Percentiles rank a stretch among this genome's conserved stretches.
These are phyloP conservation scores for Trichoderma sp. DNA, from an alignment of 2,329 filamentous ascomycete species.

Conservation along the genomic window DNA sequence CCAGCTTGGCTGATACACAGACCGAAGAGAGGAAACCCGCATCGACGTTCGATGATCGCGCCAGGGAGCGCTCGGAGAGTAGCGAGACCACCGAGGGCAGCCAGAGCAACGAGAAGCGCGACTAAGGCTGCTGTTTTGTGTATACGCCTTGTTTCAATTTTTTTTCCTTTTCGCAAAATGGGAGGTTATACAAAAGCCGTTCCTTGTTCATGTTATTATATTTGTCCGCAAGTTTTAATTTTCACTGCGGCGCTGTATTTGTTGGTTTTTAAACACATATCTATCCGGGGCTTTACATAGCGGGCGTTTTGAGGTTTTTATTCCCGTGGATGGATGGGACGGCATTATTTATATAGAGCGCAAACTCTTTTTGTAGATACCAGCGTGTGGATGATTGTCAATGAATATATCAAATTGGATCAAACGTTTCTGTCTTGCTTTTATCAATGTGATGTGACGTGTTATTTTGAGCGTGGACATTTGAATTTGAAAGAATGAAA, in stretches of 20 bases:
- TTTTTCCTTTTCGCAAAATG: background rate
- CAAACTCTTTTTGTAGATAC: constrained; percentile 9
- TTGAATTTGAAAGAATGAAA: background rate
- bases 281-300: constrained; percentile 10
- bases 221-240: background rate
- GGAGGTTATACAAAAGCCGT: constrained; percentile 10
- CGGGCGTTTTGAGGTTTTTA: constrained; percentile 22
- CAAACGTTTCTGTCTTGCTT: background rate
- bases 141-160: background rate
- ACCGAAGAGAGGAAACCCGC: constrained; percentile 26
- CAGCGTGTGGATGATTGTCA: background rate
- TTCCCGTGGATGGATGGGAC: background rate
- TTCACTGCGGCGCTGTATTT: constrained; percentile 4
- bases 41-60: background rate
- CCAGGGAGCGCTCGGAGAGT: constrained; percentile 9
- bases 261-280: background rate
- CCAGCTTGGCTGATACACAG: constrained; percentile 29
- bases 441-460: background rate
- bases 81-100: background rate
- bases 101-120: constrained; percentile 11
- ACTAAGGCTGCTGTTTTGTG: background rate
- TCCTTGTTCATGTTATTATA: constrained; percentile 14
- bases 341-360: constrained; percentile 11
- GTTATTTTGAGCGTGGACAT: background rate
- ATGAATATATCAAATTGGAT: background rate